Evolutionary conservation across 345 rosid species (phyloP).

Genomic region (Populus euphratica): DNA sequence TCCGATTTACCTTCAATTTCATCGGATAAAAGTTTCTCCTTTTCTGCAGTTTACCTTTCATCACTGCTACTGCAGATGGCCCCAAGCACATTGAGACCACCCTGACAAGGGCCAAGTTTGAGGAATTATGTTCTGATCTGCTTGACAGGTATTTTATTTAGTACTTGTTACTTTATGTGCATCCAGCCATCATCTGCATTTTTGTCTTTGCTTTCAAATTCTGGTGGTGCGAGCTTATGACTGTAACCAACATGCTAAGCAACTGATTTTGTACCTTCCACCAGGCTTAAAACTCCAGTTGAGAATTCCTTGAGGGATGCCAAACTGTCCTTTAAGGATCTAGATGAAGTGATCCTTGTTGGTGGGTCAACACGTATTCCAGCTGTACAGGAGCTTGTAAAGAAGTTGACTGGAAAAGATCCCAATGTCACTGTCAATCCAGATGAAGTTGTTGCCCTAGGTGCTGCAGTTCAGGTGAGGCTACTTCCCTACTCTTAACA

Average conservation of each 20-base stretch:
- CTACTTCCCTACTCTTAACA: neutral
- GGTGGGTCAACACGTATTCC: conserved; percentile 99
- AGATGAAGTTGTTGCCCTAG: conserved; percentile 96
- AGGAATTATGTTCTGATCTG: conserved; percentile 83
- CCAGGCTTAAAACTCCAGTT: conserved; percentile 80
- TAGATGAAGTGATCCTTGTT: conserved; percentile 95
- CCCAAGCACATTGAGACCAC: conserved; percentile 96
- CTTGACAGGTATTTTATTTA: conserved; percentile 63
- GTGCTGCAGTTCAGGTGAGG: conserved; percentile 96
- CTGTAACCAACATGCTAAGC: neutral
- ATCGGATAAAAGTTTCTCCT: neutral
- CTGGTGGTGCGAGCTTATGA: neutral
- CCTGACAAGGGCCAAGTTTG: conserved; percentile 85
- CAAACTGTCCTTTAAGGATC: conserved; percentile 72
- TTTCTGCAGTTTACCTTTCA: conserved; percentile 79
- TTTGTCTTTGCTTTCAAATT: no score
- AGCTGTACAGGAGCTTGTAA: conserved; percentile 90
- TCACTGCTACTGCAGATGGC: conserved; percentile 97
- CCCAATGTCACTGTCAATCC: conserved; percentile 98
- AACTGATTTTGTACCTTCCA: neutral
- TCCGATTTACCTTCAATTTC: neutral
- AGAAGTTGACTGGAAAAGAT: conserved; percentile 84
- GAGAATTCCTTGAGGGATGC: conserved; percentile 87
- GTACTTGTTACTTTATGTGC: neutral
- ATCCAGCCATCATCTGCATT: neutral